Conservation (phyloP, 805 yeast genomes). For the Yarrowia sp. region DNA sequence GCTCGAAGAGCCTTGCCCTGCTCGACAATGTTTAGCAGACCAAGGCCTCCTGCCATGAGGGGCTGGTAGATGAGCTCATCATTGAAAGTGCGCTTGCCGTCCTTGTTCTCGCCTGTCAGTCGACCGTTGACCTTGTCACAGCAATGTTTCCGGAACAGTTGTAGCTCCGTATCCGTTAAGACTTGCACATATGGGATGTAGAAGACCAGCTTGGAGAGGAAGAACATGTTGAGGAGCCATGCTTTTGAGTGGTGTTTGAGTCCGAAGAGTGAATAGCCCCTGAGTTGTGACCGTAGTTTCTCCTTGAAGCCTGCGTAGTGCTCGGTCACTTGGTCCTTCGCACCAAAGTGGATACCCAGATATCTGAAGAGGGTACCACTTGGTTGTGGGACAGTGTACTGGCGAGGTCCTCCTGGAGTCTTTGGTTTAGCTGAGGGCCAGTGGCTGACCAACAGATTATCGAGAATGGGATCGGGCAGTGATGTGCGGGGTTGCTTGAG, state of each 20-base stretch:
- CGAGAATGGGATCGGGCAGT: neutral
- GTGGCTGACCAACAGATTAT: neutral
- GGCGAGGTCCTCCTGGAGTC: neutral
- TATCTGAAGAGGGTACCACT: neutral
- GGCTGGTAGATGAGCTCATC: slow-evolving; percentile 14
- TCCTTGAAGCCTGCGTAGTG: neutral
- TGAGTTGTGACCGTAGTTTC: neutral
- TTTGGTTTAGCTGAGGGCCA: neutral
- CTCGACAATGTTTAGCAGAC: neutral
- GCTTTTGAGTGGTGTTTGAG: neutral
- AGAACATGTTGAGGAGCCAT: neutral
- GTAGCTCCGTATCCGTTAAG: neutral
- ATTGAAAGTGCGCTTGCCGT: neutral
- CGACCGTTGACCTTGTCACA: slow-evolving; percentile 2
- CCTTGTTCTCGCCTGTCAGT: neutral
- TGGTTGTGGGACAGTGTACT: neutral
- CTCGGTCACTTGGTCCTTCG: neutral
- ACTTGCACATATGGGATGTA: neutral
- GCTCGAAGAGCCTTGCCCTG: neutral
- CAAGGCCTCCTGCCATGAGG: neutral
- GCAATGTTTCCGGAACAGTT: neutral
- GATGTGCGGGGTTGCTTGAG: neutral
- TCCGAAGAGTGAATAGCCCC: neutral
- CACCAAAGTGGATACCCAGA: neutral
- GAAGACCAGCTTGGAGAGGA: slow-evolving; percentile 2